Evolutionary conservation across 306 rosid species (phyloP).

Genomic region (Dalbergia cultrata): DNA sequence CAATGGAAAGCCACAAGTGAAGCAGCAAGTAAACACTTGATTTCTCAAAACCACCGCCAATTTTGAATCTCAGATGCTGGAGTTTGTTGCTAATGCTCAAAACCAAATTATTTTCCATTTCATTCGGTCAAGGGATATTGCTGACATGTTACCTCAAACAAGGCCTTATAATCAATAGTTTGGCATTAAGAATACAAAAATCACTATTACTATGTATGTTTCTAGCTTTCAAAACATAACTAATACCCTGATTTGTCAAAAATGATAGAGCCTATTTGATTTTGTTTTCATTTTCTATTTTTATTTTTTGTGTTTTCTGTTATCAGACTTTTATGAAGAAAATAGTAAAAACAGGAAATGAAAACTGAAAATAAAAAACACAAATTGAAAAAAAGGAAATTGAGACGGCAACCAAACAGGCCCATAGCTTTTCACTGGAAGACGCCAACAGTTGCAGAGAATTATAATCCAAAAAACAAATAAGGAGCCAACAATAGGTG

Average conservation of each 20-base stretch:
- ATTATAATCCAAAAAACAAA: slow-evolving; percentile 16
- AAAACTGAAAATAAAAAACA: too few species aligned
- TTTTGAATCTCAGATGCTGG: slow-evolving; percentile 12
- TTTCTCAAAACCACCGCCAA: slow-evolving; percentile 19
- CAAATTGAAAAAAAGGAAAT: too few species aligned
- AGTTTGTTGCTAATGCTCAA: slow-evolving; percentile 31
- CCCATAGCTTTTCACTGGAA: neutral
- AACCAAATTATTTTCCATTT: slow-evolving; percentile 12
- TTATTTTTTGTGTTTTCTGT: too few species aligned
- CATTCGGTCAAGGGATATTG: neutral
- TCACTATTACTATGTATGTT: slow-evolving; percentile 11
- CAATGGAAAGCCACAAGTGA: neutral
- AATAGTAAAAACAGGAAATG: too few species aligned
- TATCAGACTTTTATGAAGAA: too few species aligned
- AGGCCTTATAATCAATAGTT: slow-evolving; percentile 14
- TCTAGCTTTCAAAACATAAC: slow-evolving; percentile 9
- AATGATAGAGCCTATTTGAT: neutral
- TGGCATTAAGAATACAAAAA: slow-evolving; percentile 18
- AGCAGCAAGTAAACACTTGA: slow-evolving; percentile 9
- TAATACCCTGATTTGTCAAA: neutral
- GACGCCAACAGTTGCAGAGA: neutral
- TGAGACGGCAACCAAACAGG: too few species aligned
- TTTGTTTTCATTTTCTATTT: too few species aligned
- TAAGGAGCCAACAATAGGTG: neutral
- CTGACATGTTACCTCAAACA: slow-evolving; percentile 31